Conservation (phyloP, 2,329 filamentous ascomycete species). For the Rhynchosporium agropyri region DNA sequence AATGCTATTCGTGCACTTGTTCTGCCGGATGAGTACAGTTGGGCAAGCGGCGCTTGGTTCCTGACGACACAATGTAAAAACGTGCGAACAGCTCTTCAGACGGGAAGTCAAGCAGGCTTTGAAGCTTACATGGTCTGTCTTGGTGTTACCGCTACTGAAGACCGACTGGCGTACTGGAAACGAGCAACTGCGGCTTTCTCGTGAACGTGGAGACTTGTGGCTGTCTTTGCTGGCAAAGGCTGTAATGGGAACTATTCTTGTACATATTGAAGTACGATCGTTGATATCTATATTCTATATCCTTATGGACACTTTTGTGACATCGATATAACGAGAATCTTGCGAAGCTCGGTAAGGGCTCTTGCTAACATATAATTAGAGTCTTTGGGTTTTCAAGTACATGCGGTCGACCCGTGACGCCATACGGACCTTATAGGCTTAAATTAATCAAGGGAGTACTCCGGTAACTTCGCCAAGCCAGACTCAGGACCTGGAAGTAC, state of each 20-base stretch:
- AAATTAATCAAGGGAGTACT: too few relatives aligned
- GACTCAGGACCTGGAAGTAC: too few relatives aligned
- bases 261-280: conserved; percentile 13
- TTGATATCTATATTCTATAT: neutral
- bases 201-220: neutral
- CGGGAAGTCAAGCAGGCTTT: conserved; percentile 52
- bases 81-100: conserved; percentile 49
- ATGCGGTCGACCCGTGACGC: too few relatives aligned
- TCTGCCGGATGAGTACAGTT: conserved; percentile 53
- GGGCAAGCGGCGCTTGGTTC: conserved; percentile 65
- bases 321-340: neutral
- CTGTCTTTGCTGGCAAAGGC: conserved; percentile 23
- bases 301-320: neutral
- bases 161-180: conserved; percentile 53
- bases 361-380: too few relatives aligned
- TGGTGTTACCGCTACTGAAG: conserved; percentile 50
- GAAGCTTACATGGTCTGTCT: conserved; percentile 58
- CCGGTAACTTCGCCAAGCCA: too few relatives aligned
- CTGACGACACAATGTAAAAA: conserved; percentile 55
- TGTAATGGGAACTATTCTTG: neutral
- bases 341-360: neutral
- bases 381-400: too few relatives aligned
- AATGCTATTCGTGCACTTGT: conserved; percentile 54
- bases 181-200: conserved; percentile 48
- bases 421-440: too few relatives aligned